Conservation (phyloP, 2,329 filamentous ascomycete species). For the Blastomyces gilchristii region DNA sequence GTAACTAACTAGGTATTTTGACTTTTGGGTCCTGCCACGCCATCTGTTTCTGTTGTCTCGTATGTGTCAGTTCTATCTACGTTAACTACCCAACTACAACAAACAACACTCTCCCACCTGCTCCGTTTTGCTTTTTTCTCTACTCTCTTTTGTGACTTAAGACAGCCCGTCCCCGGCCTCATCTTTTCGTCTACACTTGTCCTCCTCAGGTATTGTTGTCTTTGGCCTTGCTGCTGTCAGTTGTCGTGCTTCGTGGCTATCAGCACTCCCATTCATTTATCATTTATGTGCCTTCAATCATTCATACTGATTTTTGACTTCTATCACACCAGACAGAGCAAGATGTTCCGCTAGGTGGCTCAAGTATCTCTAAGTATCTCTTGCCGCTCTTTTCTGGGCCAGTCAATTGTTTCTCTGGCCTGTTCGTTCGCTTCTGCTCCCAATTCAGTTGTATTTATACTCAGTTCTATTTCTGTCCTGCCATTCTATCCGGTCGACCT, state of each 20-base stretch:
- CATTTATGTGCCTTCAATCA: background rate
- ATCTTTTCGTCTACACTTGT: slow-evolving; percentile 3
- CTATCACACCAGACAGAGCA: background rate
- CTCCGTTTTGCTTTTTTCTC: background rate
- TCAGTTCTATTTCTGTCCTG: background rate
- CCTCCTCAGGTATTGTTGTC: background rate
- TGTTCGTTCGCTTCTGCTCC: too few relatives aligned
- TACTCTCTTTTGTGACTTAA: background rate
- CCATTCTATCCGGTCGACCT: slow-evolving; percentile 12
- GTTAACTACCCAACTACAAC: too few relatives aligned
- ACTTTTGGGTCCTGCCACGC: background rate
- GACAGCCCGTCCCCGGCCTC: background rate
- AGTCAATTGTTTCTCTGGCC: background rate
- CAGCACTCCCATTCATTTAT: too few relatives aligned
- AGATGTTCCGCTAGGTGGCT: background rate
- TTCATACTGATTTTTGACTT: background rate
- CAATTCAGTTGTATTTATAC: background rate
- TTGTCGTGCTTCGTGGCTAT: too few relatives aligned
- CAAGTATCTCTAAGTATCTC: background rate
- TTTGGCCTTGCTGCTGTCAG: background rate
- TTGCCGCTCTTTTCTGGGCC: background rate
- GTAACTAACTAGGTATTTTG: too few relatives aligned
- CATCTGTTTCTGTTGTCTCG: background rate
- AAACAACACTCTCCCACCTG: background rate
- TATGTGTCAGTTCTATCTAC: slow-evolving; percentile 1